phyloP scores from a whole-genome alignment of 768 basidiomycete species.

The Termitomyces sp. region DNA sequence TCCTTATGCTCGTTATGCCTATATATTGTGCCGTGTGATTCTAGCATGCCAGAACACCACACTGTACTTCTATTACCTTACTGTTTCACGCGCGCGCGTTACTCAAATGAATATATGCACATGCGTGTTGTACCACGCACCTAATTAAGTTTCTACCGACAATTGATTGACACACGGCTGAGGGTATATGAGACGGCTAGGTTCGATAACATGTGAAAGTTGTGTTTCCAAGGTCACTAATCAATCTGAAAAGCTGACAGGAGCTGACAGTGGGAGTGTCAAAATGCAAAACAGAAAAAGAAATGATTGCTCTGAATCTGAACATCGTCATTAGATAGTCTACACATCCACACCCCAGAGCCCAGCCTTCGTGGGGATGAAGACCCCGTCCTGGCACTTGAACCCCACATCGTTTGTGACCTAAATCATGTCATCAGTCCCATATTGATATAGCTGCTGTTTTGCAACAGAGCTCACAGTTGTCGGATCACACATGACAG shows the following conservation, averaged over 20 bases:
- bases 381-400: conserved; percentile 46
- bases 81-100: conserved; percentile 9
- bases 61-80: conserved; percentile 14
- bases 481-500: conserved; percentile 53
- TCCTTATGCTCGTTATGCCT: conserved; percentile 3
- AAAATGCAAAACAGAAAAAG: too few species aligned
- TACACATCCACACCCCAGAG: background rate
- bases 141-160: background rate
- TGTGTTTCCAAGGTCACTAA: too few species aligned
- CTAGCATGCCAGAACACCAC: conserved; percentile 11
- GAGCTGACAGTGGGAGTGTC: too few species aligned
- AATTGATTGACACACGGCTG: too few species aligned
- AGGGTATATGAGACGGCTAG: background rate
- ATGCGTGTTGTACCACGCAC: background rate
- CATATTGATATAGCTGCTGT: background rate
- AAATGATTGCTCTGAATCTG: too few species aligned
- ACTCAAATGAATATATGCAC: conserved; percentile 4
- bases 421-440: conserved; percentile 20
- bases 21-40: conserved; percentile 16
- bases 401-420: conserved; percentile 46
- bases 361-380: conserved; percentile 35
- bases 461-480: conserved; percentile 32
- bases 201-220: background rate
- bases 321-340: too few species aligned
- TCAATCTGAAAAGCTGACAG: too few species aligned